A percentile compares a stretch with the other conserved stretches of the same genome.
These are phyloP conservation scores for Acer negundo DNA, from an alignment of 345 rosid species.

Conservation along the genomic window DNA sequence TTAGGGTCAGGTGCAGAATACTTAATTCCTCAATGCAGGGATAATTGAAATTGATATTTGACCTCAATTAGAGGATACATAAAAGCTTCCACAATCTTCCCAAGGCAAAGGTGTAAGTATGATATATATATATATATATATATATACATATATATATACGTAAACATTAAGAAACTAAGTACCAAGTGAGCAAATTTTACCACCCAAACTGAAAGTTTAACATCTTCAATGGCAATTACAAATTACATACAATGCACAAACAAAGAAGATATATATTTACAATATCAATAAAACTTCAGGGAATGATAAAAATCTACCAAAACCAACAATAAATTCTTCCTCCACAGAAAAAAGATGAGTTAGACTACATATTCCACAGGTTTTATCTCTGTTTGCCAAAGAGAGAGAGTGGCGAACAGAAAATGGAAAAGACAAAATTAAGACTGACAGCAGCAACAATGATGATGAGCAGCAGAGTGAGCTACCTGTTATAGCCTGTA, in stretches of 20 bases:
- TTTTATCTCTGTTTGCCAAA: neutral
- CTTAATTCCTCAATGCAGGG: neutral
- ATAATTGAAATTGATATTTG: conserved; percentile 8
- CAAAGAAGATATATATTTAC: neutral
- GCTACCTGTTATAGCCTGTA: conserved; percentile 55
- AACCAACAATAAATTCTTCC: neutral
- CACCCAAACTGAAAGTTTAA: neutral
- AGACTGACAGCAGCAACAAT: conserved; percentile 3
- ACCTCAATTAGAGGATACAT: neutral
- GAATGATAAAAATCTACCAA: neutral
- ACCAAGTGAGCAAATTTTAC: neutral
- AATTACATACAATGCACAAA: too few relatives aligned
- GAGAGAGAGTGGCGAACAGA: neutral
- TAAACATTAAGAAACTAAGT: neutral
- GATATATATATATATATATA: neutral
- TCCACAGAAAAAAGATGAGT: neutral
- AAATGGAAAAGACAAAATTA: neutral
- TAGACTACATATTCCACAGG: neutral
- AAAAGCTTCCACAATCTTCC: conserved; percentile 4
- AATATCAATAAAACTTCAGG: neutral
- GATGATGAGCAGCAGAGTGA: conserved; percentile 13
- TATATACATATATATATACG: neutral
- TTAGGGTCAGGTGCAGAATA: conserved; percentile 13
- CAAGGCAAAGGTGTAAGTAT: neutral
- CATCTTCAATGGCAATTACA: neutral